Base-by-base conservation (phyloP, 345 rosid genomes). In the Chamaenerion angustifolium region DNA sequence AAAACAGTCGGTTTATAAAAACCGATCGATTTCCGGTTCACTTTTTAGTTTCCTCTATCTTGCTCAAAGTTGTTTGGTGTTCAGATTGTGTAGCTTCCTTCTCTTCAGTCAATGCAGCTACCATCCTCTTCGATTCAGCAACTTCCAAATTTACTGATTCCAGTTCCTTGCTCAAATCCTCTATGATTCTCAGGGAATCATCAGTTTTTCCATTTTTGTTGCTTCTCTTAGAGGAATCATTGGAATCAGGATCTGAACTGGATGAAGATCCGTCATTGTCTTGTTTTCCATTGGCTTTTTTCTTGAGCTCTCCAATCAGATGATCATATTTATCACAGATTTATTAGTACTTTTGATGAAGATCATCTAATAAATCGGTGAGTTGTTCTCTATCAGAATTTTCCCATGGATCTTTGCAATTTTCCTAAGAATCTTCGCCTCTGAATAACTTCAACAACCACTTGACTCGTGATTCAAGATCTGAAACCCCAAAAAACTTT, bases 181-280 rank as follows among this genome's bases (percentile, higher is more conserved):
- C n/a, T n/a, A n/a, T n/a, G n/a, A n/a, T n/a, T n/a, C n/a, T n/a
- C n/a, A n/a, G n/a, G n/a, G n/a, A n/a, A n/a, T n/a, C n/a, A n/a
- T n/a, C n/a, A n/a, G n/a, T n/a, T n/a, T n/a, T n/a, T n/a, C n/a
- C n/a, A n/a, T n/a, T n/a, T n/a, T n/a, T n/a, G n/a, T n/a, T n/a
- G n/a, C n/a, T n/a, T n/a, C n/a, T n/a, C n/a, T n/a, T 80, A 0
- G 85, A 66, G 64, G 76, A 67, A 66, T 67, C 44, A 67, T 79
- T 85, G 40, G 88, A 71, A 45, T 75, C 86, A 0, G 83, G 71
- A 61, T 82, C 95, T 15, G 83, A 90, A 71, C 94, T 82, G 12
- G 94, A 92, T 0, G 87, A 82, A 64, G 83, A 71, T 55, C 58
- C 50, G 3, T 82, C 94, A n/a, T 62, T 71, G 54, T 54, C 67